Evolutionary conservation across 2,329 filamentous ascomycete genomes (phyloP), one percentile per base, ranked within the genome.

Genomic region (Penicillium olsonii): DNA sequence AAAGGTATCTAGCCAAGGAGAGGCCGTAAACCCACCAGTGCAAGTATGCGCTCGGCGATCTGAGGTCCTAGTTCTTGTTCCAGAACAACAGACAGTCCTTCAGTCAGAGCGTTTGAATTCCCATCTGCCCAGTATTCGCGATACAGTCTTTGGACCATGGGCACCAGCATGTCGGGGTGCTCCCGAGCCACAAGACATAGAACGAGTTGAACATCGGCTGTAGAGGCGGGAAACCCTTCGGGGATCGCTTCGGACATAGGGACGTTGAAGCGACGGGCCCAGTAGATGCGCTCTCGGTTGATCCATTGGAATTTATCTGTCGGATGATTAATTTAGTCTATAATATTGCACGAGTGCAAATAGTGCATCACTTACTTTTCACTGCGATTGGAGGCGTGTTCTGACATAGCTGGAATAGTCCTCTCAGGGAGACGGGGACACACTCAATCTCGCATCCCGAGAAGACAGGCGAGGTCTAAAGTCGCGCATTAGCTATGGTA

Each of bases 251-350:
- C 50, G 2, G 44, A 48, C 38, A 55, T 50, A 14, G 53, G 45
- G 4, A 51, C 53, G 2, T 46, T 45, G 22, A 57, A 54, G 22
- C 55, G 50, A 17, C 37, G 39, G 31, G 45, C 40, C 55, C 48
- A 57, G 22, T 57, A 57, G 14, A 57, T 31, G 3, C 53, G 45
- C 20, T 57, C 55, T 10, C 37, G 24, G n/a, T 57, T 50, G 4
- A 57, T 48, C 55, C 55, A 57, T 35, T 52, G 37, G 1, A 50
- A 15, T 18, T 56, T 57, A 26, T 57, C 55, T 57, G 11, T 6
- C 14, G 7, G 2, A 2, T n/a, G 29, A 14, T 31, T 31, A 31
- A 14, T 8, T 24, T 24, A 4, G 22, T 4, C 22, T 24, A 24
- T 24, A 5, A 4, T 5, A 24, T 5, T 4, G 22, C 22, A 24